A percentile compares a stretch with the other conserved stretches of the same genome.
phyloP scores from a whole-genome alignment of 768 basidiomycete species.

The Tricholoma sp. region DNA sequence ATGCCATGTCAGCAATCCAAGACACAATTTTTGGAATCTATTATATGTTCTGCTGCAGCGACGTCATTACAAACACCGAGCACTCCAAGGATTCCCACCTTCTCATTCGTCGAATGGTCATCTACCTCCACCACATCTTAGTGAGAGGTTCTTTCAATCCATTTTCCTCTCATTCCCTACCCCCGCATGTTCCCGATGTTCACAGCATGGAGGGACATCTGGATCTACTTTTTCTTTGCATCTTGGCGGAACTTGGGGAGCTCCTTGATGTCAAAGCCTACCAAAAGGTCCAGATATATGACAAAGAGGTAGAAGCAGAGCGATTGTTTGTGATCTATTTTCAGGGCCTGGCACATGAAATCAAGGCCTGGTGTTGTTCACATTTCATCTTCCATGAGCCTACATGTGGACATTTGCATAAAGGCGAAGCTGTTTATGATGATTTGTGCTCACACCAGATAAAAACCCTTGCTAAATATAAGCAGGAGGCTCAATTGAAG shows the following conservation, averaged over 20 bases:
- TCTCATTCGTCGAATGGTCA: neutral
- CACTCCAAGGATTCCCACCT: neutral
- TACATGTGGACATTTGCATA: too few species aligned
- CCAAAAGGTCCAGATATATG: neutral
- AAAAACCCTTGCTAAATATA: too few species aligned
- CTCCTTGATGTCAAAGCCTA: neutral
- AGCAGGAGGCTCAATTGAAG: too few species aligned
- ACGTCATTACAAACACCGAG: neutral
- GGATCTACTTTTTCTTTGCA: too few species aligned
- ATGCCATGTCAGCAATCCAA: constrained; percentile 1
- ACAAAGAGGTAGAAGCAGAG: neutral
- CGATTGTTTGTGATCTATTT: neutral
- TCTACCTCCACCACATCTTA: neutral
- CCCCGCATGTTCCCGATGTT: neutral
- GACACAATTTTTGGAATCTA: neutral
- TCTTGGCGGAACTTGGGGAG: too few species aligned
- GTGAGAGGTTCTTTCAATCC: neutral
- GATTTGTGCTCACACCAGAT: too few species aligned
- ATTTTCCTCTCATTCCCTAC: neutral
- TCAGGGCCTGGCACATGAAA: neutral
- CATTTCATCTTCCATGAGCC: neutral
- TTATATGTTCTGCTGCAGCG: neutral
- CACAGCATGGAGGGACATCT: neutral
- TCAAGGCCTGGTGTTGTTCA: neutral
- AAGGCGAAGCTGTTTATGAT: too few species aligned